Percentiles rank a stretch among this genome's conserved stretches.
Evolutionary conservation across 179 eudicot genomes (phyloP).

Genomic region (Nepenthes alata): DNA sequence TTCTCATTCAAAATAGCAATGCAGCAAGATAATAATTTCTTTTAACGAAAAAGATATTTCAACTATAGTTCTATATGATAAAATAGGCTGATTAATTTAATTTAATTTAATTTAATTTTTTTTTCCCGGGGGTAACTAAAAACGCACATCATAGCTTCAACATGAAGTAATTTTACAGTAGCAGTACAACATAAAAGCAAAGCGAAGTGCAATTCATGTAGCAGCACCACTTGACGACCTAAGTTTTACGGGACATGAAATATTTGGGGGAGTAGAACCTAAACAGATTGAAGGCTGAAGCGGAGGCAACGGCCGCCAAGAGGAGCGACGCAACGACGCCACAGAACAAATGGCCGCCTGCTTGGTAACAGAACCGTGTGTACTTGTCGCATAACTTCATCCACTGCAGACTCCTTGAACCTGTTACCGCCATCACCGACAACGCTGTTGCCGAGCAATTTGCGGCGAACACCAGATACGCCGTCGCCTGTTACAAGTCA

Average conservation of each 20-base stretch:
- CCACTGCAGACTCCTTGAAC: background rate
- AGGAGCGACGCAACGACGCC: conserved; percentile 3
- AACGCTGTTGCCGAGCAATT: background rate
- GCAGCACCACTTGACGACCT: too few species aligned
- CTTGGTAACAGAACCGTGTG: conserved; percentile 9
- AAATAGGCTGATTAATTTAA: too few species aligned
- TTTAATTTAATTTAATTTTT: too few species aligned
- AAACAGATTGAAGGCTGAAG: conserved; percentile 2
- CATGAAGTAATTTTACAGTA: background rate
- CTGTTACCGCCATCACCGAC: conserved; percentile 1
- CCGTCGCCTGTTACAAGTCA: conserved; percentile 1
- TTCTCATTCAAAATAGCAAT: too few species aligned
- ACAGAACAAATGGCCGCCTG: conserved; percentile 1
- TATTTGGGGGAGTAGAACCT: conserved; percentile 6
- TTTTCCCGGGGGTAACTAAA: too few species aligned
- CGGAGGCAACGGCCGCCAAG: background rate
- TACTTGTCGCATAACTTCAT: conserved; percentile 7
- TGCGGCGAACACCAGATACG: conserved; percentile 7
- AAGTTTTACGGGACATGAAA: background rate
- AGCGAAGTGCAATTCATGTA: background rate
- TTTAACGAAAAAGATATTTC: too few species aligned
- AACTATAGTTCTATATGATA: too few species aligned
- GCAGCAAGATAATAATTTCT: too few species aligned
- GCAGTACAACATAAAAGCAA: too few species aligned
- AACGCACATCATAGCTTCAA: too few species aligned